Percentiles rank a stretch among this genome's conserved stretches.
Conservation (phyloP, 2,329 filamentous ascomycete genomes). For the Hypoxylon sp. region DNA sequence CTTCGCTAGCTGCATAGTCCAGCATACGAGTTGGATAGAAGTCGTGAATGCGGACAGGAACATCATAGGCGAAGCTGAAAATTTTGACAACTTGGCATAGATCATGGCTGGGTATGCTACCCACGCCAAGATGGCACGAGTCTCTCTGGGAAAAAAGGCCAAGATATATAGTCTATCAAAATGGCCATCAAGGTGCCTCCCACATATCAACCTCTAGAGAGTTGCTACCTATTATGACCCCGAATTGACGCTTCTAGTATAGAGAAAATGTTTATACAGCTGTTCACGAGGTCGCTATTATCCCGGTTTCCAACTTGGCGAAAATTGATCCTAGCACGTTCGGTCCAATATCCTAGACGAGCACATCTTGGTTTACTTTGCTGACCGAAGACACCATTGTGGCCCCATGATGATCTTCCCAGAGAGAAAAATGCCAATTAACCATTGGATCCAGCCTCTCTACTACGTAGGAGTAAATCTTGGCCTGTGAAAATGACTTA, state of each 20-base stretch:
- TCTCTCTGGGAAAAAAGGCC: conserved; percentile 21
- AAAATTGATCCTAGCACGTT: conserved; percentile 5
- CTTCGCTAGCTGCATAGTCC: neutral
- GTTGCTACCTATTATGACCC: neutral
- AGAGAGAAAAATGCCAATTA: no score
- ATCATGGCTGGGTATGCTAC: conserved; percentile 10
- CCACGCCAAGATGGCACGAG: conserved; percentile 30
- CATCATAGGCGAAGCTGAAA: neutral
- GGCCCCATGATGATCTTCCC: neutral
- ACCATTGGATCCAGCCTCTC: neutral
- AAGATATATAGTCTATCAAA: conserved; percentile 34
- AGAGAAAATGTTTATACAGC: neutral
- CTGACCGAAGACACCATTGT: neutral
- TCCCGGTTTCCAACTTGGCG: conserved; percentile 17
- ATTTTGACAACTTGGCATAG: conserved; percentile 30
- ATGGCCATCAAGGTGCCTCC: conserved; percentile 37
- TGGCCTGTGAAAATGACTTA: neutral
- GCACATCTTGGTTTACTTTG: neutral
- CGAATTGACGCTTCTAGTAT: neutral
- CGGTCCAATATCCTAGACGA: conserved; percentile 26
- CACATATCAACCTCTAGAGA: neutral
- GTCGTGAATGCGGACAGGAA: neutral
- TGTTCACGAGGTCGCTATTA: neutral
- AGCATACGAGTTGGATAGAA: neutral
- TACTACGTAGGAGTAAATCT: neutral